A percentile compares a stretch with the other conserved stretches of the same genome.
Conservation (phyloP, 78 protist genomes). For the Parvularia atlantis region DNA sequence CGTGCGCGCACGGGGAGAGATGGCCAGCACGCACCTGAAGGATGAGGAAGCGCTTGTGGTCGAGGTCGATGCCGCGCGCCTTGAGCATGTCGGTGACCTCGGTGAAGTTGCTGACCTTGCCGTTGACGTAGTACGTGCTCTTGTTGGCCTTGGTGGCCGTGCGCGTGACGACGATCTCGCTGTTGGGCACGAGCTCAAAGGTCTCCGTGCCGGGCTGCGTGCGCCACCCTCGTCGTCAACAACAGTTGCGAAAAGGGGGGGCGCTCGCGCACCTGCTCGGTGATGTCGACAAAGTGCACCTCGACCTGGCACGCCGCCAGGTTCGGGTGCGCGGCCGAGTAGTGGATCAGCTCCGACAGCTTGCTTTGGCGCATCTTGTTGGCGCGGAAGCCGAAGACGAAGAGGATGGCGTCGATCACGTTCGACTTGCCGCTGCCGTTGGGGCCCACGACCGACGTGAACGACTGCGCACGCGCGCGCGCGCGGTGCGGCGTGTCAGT, state of each 20-base stretch:
- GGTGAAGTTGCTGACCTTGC: background rate
- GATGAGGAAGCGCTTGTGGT: conserved; percentile 97
- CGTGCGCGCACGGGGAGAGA: too few relatives aligned
- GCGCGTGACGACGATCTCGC: conserved; percentile 78
- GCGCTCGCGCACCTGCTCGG: conserved; percentile 51
- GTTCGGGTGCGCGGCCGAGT: conserved; percentile 56
- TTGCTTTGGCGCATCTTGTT: conserved; percentile 80
- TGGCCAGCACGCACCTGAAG: conserved; percentile 84
- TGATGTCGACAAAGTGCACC: conserved; percentile 85
- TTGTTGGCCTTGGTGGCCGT: conserved; percentile 37
- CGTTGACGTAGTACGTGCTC: conserved; percentile 71
- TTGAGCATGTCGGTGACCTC: conserved; percentile 64
- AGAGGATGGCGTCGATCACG: conserved; percentile 97
- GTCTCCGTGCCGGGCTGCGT: conserved; percentile 38
- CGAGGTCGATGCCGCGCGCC: conserved; percentile 86
- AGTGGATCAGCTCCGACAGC: conserved; percentile 92
- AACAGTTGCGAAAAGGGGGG: too few relatives aligned
- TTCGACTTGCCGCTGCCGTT: conserved; percentile 99
- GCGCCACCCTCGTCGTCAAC: too few relatives aligned
- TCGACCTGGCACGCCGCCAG: conserved; percentile 67
- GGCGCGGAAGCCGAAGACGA: conserved; percentile 96
- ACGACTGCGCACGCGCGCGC: conserved; percentile 34
- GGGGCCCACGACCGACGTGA: conserved; percentile 97
- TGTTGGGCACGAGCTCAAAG: conserved; percentile 44
- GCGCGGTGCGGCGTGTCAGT: background rate